Evolutionary conservation across 1,284 basidiomycete species (phyloP), one percentile per base, ranked within the genome.

Genomic region (Rhodotorula sp.): DNA sequence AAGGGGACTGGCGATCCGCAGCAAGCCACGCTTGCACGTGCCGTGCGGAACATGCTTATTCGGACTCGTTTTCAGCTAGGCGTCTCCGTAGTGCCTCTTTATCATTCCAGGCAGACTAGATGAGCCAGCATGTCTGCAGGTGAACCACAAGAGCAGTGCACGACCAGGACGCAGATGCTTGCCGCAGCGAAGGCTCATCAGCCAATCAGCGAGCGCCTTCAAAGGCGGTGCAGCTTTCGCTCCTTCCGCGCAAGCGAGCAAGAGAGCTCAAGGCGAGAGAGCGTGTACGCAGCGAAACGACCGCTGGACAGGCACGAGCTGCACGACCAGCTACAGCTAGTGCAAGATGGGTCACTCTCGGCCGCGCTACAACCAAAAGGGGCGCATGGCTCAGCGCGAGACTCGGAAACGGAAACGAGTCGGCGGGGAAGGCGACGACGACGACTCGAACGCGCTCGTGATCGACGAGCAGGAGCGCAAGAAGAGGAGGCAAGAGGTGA

Each of bases 361-460:
- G 1, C 58, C 65, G 10, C 67, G 70, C 18, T 68, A 72, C 67
- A 72, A 72, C 56, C 47, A 72, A 47, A 72, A 72, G 47, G 65
- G 67, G 6, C 60, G 64, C 34, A 43, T 34, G 12, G 49, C 58
- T 8, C 26, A 58, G 43, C 64, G 65, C 21, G 43, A 65, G 58
- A 66, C 48, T 16, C 57, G 69, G 66, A 71, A 71, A 58, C 64
- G 67, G 3, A 58, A 63, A 61, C 57, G 52, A 29, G n/a, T 26
- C 20, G 48, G 6, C 51, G 54, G 39, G 46, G 70, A 72, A 29
- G 15, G 23, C 46, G 54, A 48, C 26, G 43, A 63, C 46, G 67
- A 72, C 64, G 70, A 72, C 62, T 63, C 60, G 60, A 72, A 72
- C 39, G 70, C 65, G 7, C 64, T 62, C 23, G 60, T 72, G 8